phyloP scores from a whole-genome alignment of 768 basidiomycete genomes.

The Russula lepida region DNA sequence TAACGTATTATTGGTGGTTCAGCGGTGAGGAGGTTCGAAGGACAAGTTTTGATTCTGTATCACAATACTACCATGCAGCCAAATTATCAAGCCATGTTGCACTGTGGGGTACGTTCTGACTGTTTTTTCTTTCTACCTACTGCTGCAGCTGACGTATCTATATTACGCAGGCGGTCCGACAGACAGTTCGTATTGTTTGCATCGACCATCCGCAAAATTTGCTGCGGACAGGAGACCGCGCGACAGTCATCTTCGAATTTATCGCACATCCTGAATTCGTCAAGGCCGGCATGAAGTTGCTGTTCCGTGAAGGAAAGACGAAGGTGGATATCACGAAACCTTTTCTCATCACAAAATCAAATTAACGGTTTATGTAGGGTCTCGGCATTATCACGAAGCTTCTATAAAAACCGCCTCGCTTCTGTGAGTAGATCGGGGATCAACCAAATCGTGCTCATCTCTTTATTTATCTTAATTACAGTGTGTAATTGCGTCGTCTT shows the following conservation, averaged over 20 bases:
- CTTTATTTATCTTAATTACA: neutral
- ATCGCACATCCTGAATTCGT: constrained; percentile 87
- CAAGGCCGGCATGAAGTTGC: constrained; percentile 86
- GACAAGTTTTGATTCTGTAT: constrained; percentile 87
- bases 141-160: constrained; percentile 10
- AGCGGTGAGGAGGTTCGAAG: constrained; percentile 85
- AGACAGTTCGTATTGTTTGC: constrained; percentile 84
- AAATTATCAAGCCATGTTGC: constrained; percentile 94
- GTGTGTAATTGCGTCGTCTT: neutral
- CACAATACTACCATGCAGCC: constrained; percentile 90
- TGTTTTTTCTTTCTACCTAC: neutral
- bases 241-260: constrained; percentile 92
- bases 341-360: neutral
- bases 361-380: constrained; percentile 37
- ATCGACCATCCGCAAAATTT: constrained; percentile 88
- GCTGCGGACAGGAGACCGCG: constrained; percentile 89
- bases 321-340: constrained; percentile 48
- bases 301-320: constrained; percentile 94
- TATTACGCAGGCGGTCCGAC: constrained; percentile 63
- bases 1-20: neutral
- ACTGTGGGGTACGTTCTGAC: constrained; percentile 63
- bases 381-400: constrained; percentile 69
- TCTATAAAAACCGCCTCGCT: constrained; percentile 30
- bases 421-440: neutral
- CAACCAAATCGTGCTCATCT: constrained; percentile 54